These are phyloP conservation scores for Podospora sp. DNA, from an alignment of 495 filamentous ascomycete species.

Conservation along the genomic window DNA sequence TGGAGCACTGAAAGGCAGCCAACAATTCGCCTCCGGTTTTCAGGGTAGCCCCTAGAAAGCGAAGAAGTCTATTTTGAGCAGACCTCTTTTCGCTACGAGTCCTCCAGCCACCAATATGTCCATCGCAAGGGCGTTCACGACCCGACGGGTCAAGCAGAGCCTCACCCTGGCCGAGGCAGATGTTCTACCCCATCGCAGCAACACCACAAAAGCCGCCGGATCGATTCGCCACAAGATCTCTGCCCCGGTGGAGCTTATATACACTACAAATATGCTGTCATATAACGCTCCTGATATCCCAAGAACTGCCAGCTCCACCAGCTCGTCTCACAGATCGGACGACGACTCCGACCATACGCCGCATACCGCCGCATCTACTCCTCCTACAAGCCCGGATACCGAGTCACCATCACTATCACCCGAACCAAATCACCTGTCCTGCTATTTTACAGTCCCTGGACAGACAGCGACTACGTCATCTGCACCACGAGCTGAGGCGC, in stretches of 20 bases:
- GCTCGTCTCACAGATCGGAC: conserved; percentile 56
- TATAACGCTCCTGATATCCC: conserved; percentile 87
- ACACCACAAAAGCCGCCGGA: conserved; percentile 45
- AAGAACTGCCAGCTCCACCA: conserved; percentile 57
- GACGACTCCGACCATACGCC: conserved; percentile 62
- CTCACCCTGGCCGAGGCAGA: conserved; percentile 37
- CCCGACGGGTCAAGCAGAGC: conserved; percentile 51
- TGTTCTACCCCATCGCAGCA: conserved; percentile 45
- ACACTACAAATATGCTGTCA: conserved; percentile 93
- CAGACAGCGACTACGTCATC: conserved; percentile 40
- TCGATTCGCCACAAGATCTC: conserved; percentile 74
- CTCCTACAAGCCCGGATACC: conserved; percentile 72
- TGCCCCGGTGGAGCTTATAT: conserved; percentile 79
- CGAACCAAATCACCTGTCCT: conserved; percentile 76
- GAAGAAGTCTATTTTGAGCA: not conserved
- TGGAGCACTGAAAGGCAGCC: not conserved
- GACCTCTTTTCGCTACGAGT: not conserved
- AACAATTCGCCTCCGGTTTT: not conserved
- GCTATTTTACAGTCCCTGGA: conserved; percentile 68
- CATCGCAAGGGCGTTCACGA: conserved; percentile 70
- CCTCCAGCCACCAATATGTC: conserved; percentile 46
- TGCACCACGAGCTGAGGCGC: conserved; percentile 48
- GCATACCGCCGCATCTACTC: conserved; percentile 58
- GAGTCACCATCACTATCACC: conserved; percentile 64
- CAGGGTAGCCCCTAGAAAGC: not conserved